Evolutionary conservation across 2,329 filamentous ascomycete genomes (phyloP).

Genomic region (Seiridium cupressi): DNA sequence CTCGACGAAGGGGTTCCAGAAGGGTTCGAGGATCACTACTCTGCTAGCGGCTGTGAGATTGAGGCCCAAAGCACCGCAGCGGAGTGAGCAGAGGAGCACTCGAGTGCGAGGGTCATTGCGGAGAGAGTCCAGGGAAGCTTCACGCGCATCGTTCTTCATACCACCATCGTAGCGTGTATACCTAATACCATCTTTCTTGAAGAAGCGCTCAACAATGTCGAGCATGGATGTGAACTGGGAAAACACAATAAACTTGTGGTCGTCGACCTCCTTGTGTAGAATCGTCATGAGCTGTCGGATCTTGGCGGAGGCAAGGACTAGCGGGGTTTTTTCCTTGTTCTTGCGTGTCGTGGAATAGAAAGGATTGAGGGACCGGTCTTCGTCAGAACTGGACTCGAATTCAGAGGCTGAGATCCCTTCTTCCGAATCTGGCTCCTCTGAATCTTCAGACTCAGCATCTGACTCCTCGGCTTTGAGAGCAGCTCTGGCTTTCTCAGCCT

Average conservation of each 20-base stretch:
- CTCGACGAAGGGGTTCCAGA: conserved; percentile 99
- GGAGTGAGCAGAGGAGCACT: conserved; percentile 87
- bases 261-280: conserved; percentile 70
- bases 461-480: conserved; percentile 18
- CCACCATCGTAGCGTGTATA: conserved; percentile 91
- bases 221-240: conserved; percentile 99
- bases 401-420: conserved; percentile 39
- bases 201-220: conserved; percentile 90
- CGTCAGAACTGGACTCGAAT: conserved; percentile 36
- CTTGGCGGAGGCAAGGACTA: conserved; percentile 77
- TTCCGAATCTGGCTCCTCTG: conserved; percentile 21
- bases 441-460: conserved; percentile 16
- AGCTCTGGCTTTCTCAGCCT: conserved; percentile 14
- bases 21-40: conserved; percentile 93
- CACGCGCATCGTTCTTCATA: conserved; percentile 91
- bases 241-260: conserved; percentile 98
- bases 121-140: conserved; percentile 77
- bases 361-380: conserved; percentile 26
- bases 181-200: conserved; percentile 69
- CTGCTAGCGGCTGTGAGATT: conserved; percentile 92
- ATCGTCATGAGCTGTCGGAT: conserved; percentile 83
- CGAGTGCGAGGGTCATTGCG: conserved; percentile 73
- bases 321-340: conserved; percentile 41
- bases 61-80: conserved; percentile 88
- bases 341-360: conserved; percentile 31